Evolutionary conservation across 192 early-diverging fungal genomes (phyloP), one percentile per base, ranked within the genome.

Genomic region (Rhizophagus clarus): DNA sequence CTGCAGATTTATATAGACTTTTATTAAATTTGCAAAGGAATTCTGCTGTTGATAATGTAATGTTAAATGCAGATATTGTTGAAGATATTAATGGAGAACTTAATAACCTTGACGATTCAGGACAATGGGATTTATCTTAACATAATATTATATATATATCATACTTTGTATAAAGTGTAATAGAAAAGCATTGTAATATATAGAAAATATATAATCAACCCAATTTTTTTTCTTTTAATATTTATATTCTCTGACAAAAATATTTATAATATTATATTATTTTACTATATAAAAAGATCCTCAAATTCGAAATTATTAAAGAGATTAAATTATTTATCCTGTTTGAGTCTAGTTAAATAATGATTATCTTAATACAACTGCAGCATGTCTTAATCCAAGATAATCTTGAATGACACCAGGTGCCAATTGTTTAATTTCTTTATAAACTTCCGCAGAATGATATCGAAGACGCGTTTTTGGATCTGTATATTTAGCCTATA

Each of bases 401-500:
- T 96, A 95, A 64, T 87, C 85, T 82, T 97, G 96, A 69, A 95
- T 92, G n/a, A 89, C 86, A 26, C 90, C 88, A n/a, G 91, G 92
- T 47, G 91, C 90, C 81, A 95, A 82, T 40, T 85, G 86, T 70
- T 91, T 89, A 61, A 96, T 90, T 60, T 89, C 84, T 80, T 91
- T 90, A 85, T 96, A 97, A 17, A 96, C 88, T 80, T 96, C 94
- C 1, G 91, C 90, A 66, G 93, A 93, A 77, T 94, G 89, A 76
- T 96, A 97, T 24, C 96, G 86, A 45, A 97, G 82, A 14, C 92
- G 87, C 1, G 94, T 94, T 84, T 96, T 96, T 26, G 96, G 96
- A 83, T 97, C 96, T 1, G 94, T 95, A 82, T 97, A 97, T 20
- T 82, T 87, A 32, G 94, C 94, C 63, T 91, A 79, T 8, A n/a